A percentile compares a stretch with the other conserved stretches of the same genome.
These are phyloP conservation scores for Ceratorhiza oryzae-sativae DNA, from an alignment of 1,284 basidiomycete genomes.

Conservation along the genomic window DNA sequence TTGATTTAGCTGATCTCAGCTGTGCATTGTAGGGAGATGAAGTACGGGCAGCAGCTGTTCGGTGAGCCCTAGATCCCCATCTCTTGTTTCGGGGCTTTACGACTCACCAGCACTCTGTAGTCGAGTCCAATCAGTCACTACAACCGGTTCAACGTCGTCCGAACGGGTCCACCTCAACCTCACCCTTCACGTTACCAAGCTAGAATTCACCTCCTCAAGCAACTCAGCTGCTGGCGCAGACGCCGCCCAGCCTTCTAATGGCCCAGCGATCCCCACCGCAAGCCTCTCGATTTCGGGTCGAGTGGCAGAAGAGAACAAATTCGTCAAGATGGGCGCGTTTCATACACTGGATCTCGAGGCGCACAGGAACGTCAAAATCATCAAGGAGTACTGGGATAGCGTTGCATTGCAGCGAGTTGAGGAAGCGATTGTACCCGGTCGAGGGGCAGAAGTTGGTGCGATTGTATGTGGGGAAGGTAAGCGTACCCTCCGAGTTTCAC, in stretches of 20 bases:
- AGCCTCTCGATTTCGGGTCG: conserved; percentile 88
- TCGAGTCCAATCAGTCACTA: conserved; percentile 72
- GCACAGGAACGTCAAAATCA: conserved; percentile 91
- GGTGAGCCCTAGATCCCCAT: conserved; percentile 56
- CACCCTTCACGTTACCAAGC: conserved; percentile 77
- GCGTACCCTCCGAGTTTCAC: conserved; percentile 31
- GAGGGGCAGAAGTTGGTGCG: conserved; percentile 95
- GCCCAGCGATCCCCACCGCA: conserved; percentile 55
- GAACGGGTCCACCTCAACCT: conserved; percentile 86
- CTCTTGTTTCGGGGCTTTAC: background rate
- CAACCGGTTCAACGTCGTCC: conserved; percentile 93
- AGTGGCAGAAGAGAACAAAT: conserved; percentile 88
- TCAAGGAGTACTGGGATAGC: conserved; percentile 92
- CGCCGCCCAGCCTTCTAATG: conserved; percentile 46
- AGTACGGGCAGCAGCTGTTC: conserved; percentile 87
- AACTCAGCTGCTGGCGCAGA: conserved; percentile 55
- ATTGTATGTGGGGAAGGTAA: conserved; percentile 91
- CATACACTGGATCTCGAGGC: conserved; percentile 95
- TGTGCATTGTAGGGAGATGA: conserved; percentile 69
- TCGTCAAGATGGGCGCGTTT: conserved; percentile 93
- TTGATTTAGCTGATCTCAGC: conserved; percentile 15
- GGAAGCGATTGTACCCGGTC: conserved; percentile 89
- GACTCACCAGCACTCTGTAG: conserved; percentile 52
- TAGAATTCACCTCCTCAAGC: conserved; percentile 72
- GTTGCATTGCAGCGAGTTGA: conserved; percentile 82